phyloP scores from a whole-genome alignment of 2,329 filamentous ascomycete genomes.

The Xylaria sp. region DNA sequence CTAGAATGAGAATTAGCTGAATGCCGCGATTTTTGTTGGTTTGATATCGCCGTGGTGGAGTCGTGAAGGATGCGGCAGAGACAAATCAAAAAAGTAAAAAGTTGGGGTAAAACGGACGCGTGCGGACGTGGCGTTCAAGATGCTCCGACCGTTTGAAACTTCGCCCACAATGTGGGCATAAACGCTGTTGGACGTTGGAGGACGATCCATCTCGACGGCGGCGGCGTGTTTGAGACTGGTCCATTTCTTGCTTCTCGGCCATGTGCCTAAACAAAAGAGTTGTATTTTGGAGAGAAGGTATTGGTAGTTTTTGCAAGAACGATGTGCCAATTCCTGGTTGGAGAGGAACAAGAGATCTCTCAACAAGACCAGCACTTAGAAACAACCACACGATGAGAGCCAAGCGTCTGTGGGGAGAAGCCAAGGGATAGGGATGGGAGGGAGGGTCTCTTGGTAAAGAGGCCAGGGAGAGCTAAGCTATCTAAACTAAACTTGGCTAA shows the following conservation, averaged over 20 bases:
- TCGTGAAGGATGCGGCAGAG: constrained; percentile 34
- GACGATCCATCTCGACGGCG: constrained; percentile 48
- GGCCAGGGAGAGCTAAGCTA: constrained; percentile 37
- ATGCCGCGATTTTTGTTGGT: constrained; percentile 20
- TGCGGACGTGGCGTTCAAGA: constrained; percentile 58
- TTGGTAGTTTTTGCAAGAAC: constrained; percentile 35
- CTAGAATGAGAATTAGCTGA: constrained; percentile 44
- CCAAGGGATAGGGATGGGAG: constrained; percentile 31
- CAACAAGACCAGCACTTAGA: constrained; percentile 28
- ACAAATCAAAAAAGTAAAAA: constrained; percentile 31
- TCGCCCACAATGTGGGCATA: constrained; percentile 56
- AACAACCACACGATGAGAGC: constrained; percentile 31
- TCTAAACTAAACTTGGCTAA: constrained; percentile 41
- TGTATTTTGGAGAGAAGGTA: constrained; percentile 32
- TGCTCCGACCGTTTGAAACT: constrained; percentile 59
- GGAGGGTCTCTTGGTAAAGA: constrained; percentile 32
- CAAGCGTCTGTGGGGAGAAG: constrained; percentile 36
- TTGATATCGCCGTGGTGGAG: constrained; percentile 36
- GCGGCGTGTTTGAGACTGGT: constrained; percentile 46
- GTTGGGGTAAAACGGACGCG: constrained; percentile 54
- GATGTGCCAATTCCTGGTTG: constrained; percentile 31
- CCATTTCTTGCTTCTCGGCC: constrained; percentile 47
- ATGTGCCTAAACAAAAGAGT: constrained; percentile 34
- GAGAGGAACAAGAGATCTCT: constrained; percentile 38
- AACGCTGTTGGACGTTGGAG: constrained; percentile 45